phyloP scores from a whole-genome alignment of 192 early-diverging fungal genomes.

The Tieghemiomyces parasiticus region DNA sequence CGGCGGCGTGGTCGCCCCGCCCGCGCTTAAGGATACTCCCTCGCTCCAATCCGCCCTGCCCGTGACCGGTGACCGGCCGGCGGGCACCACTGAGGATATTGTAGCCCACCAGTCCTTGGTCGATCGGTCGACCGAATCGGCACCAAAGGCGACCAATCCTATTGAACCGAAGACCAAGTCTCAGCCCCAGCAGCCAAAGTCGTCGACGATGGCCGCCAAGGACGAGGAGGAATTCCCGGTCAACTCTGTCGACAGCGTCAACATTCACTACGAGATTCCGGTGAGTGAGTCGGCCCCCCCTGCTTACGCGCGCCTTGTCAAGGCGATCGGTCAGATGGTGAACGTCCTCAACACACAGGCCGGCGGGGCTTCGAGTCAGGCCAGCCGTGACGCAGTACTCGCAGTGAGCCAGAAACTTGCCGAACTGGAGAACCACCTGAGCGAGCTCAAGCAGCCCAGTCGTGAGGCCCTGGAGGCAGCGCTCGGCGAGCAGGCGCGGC shows the following conservation, averaged over 20 bases:
- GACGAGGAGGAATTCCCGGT: slow-evolving; percentile 7
- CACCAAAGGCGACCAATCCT: background rate
- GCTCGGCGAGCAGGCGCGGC: slow-evolving; percentile 38
- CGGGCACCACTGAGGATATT: background rate
- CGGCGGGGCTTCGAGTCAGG: slow-evolving; percentile 16
- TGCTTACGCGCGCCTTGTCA: slow-evolving; percentile 18
- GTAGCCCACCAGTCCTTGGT: slow-evolving; percentile 12
- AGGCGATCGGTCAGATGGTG: slow-evolving; percentile 20
- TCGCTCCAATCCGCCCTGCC: background rate
- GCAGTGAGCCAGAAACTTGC: slow-evolving; percentile 29
- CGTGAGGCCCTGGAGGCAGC: slow-evolving; percentile 33
- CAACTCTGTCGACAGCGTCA: slow-evolving; percentile 16
- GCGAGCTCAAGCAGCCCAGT: slow-evolving; percentile 26
- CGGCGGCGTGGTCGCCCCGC: background rate
- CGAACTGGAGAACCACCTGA: slow-evolving; percentile 30
- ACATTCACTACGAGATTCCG: slow-evolving; percentile 27
- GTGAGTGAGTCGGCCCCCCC: slow-evolving; percentile 21
- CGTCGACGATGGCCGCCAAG: background rate
- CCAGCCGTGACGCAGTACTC: slow-evolving; percentile 22
- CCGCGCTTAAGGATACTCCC: background rate
- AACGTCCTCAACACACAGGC: slow-evolving; percentile 20
- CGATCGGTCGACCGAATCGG: background rate
- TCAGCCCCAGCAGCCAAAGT: background rate
- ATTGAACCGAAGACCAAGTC: background rate
- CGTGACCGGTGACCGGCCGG: background rate